phyloP scores from a whole-genome alignment of 2,329 filamentous ascomycete genomes.

The Xylaria digitata region DNA sequence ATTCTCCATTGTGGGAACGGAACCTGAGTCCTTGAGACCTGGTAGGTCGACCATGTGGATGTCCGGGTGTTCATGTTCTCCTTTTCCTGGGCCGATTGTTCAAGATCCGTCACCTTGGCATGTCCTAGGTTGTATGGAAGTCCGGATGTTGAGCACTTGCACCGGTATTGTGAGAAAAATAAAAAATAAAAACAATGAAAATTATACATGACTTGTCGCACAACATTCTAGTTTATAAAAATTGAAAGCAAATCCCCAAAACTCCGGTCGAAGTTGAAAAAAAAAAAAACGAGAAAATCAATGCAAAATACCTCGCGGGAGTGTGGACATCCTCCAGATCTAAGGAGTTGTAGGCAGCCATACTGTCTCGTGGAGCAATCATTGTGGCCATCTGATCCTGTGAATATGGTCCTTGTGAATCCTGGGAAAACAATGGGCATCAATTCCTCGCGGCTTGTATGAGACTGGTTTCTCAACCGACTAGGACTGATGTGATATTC shows the following conservation, averaged over 20 bases:
- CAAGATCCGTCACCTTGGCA: conserved; percentile 31
- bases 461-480: conserved; percentile 48
- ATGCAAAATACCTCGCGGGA: conserved; percentile 69
- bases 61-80: conserved; percentile 39
- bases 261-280: conserved; percentile 54
- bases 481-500: conserved; percentile 33
- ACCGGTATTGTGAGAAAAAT: conserved; percentile 36
- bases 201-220: conserved; percentile 49
- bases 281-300: conserved; percentile 59
- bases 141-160: conserved; percentile 44
- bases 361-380: conserved; percentile 60
- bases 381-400: conserved; percentile 63
- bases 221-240: conserved; percentile 51
- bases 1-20: conserved; percentile 37
- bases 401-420: conserved; percentile 50
- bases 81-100: conserved; percentile 33
- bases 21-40: conserved; percentile 44
- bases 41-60: conserved; percentile 37
- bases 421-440: conserved; percentile 52
- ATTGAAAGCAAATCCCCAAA: conserved; percentile 51
- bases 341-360: conserved; percentile 65
- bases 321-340: conserved; percentile 70
- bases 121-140: conserved; percentile 30
- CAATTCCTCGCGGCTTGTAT: conserved; percentile 44
- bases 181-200: conserved; percentile 45